phyloP scores from a whole-genome alignment of 2,329 filamentous ascomycete species.

The Monilinia aucupariae region DNA sequence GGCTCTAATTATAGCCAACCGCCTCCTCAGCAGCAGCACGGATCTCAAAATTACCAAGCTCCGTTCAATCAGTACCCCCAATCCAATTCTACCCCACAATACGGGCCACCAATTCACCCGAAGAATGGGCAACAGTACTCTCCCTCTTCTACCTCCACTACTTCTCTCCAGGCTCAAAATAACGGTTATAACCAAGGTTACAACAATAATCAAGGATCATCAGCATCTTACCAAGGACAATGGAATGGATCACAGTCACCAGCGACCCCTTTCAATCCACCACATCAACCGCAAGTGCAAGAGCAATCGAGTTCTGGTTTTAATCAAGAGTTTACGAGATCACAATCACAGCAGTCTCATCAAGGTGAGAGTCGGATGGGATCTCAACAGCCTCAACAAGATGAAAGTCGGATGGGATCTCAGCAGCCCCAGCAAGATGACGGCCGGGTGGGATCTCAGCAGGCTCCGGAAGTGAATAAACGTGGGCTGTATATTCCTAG shows the following conservation, averaged over 20 bases:
- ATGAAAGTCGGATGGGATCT: neutral
- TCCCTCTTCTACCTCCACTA: constrained; percentile 7
- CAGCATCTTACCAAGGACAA: constrained; percentile 10
- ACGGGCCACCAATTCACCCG: constrained; percentile 19
- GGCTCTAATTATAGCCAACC: constrained; percentile 20
- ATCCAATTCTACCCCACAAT: constrained; percentile 23
- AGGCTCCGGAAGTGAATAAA: constrained; percentile 11
- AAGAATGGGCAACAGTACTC: constrained; percentile 20
- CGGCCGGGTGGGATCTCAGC: constrained; percentile 11
- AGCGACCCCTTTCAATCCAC: constrained; percentile 1
- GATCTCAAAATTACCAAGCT: constrained; percentile 22
- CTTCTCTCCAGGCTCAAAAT: constrained; percentile 19
- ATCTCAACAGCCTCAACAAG: constrained; percentile 10
- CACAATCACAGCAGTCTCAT: constrained; percentile 12
- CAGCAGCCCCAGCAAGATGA: constrained; percentile 17
- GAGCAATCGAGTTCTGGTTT: constrained; percentile 4
- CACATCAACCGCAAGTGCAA: constrained; percentile 18
- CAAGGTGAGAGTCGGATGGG: constrained; percentile 1
- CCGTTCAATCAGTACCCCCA: constrained; percentile 23
- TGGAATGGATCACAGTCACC: constrained; percentile 11
- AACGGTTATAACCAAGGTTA: constrained; percentile 17
- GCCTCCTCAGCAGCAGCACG: constrained; percentile 19
- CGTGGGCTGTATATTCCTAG: constrained; percentile 10
- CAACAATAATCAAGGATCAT: neutral
- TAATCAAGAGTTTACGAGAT: constrained; percentile 7